phyloP scores from a whole-genome alignment of 169 alveolate genomes.

The Plasmodium gallinaceum region DNA sequence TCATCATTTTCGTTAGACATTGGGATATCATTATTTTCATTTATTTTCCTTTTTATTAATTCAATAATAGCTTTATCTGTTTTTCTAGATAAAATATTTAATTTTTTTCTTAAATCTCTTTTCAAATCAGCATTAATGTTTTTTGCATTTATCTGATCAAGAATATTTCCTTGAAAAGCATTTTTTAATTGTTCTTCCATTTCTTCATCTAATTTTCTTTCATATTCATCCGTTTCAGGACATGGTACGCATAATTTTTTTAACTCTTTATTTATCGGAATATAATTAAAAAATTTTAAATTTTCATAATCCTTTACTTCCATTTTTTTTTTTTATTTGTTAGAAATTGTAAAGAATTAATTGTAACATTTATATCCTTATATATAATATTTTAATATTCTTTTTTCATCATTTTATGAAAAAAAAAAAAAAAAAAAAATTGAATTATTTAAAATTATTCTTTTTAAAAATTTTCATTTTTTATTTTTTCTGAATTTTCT shows the following conservation, averaged over 20 bases:
- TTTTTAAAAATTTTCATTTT: neutral
- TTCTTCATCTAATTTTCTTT: conserved; percentile 76
- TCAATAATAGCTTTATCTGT: conserved; percentile 88
- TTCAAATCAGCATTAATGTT: conserved; percentile 86
- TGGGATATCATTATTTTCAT: conserved; percentile 30
- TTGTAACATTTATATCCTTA: neutral
- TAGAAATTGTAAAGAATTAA: neutral
- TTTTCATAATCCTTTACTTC: conserved; percentile 39
- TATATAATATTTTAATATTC: neutral
- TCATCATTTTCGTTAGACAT: conserved; percentile 23
- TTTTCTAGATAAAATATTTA: conserved; percentile 79
- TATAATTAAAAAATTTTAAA: conserved; percentile 79
- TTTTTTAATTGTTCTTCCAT: conserved; percentile 67
- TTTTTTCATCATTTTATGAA: conserved; percentile 20
- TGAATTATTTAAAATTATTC: neutral
- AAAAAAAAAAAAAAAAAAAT: conserved; percentile 28
- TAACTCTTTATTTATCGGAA: conserved; percentile 77
- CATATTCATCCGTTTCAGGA: conserved; percentile 80
- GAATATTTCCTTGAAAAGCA: conserved; percentile 77
- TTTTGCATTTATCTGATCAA: conserved; percentile 81
- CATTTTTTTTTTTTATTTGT: conserved; percentile 19
- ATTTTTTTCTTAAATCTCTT: conserved; percentile 85
- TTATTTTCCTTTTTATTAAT: conserved; percentile 80
- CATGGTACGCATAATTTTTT: conserved; percentile 77
- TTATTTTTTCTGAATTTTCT: too few relatives aligned